Base-by-base conservation (phyloP, 192 early-diverging fungal genomes). In the Backusella parvicylindrica region DNA sequence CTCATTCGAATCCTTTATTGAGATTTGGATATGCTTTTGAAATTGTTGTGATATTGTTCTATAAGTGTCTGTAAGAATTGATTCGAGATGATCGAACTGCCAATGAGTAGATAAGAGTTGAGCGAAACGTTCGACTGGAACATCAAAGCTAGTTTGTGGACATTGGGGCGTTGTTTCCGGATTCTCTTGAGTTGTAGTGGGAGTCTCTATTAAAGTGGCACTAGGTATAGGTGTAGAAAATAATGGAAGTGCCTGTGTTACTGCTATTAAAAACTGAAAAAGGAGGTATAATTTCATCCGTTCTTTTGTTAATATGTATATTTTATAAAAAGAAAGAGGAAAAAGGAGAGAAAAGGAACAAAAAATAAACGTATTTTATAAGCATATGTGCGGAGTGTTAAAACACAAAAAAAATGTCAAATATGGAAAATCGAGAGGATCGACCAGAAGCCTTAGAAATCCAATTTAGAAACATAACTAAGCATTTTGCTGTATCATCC, bases 71-170 rank as follows among this genome's bases (percentile, higher is more conserved):
- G 37, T 53, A 21, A 70, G 69, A 18, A 76, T 68, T 2, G 40
- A 28, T 23, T 76, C 75, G 18, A 76, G 33, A 56, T 76, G 75
- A 41, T 76, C 75, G 36, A 76, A 76, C 28, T 76, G 75, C 75
- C 67, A 70, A 56, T 76, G 75, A 3, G 75, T 63, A 12, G 75
- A 36, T n/a, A 76, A 15, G 2, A 76, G 35, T 32, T 76, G 75
- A 6, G 68, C 68, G 64, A 76, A 76, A 6, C 40, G 43, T 16
- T 76, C 75, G 13, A 76, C 18, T 26, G 69, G 66, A 3, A 76
- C 50, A 31, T 38, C 31, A 32, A 60, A 60, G n/a, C 68, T 98
- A 7, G 53, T 60, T 28, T 60, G 23, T 28, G 53, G 53, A 60
- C 53, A 60, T 60, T 60, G 36, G 18, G 28, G 38, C 35, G 37